Conservation (phyloP, 768 basidiomycete genomes). For the Chalciporus chontae region DNA sequence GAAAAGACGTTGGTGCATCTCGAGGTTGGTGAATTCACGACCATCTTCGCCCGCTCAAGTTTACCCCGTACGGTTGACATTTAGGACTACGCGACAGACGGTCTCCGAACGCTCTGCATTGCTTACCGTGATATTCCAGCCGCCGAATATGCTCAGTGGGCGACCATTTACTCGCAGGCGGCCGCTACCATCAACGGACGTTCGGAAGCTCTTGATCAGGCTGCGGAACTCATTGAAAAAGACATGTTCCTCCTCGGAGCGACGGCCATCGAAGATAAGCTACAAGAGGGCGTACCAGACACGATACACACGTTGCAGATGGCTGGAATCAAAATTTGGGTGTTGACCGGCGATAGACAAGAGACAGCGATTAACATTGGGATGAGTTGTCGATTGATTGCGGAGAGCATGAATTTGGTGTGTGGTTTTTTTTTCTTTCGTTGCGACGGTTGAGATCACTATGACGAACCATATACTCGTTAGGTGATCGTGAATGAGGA, state of each 20-base stretch:
- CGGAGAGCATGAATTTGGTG: slow-evolving; percentile 98
- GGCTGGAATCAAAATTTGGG: slow-evolving; percentile 99
- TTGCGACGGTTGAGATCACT: neutral
- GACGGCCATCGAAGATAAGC: slow-evolving; percentile 97
- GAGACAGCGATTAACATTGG: slow-evolving; percentile 99
- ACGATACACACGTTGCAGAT: slow-evolving; percentile 96
- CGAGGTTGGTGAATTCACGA: slow-evolving; percentile 52
- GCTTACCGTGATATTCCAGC: slow-evolving; percentile 91
- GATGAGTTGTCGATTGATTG: slow-evolving; percentile 93
- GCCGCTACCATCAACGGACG: slow-evolving; percentile 95
- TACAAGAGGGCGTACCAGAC: slow-evolving; percentile 98
- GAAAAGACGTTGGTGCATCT: slow-evolving; percentile 88
- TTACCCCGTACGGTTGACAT: neutral
- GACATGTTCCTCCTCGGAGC: slow-evolving; percentile 92
- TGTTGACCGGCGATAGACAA: slow-evolving; percentile 95
- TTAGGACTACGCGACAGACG: slow-evolving; percentile 95
- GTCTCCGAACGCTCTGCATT: slow-evolving; percentile 93
- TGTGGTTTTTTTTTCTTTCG: too few species aligned
- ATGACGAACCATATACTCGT: too few species aligned
- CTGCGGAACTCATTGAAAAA: slow-evolving; percentile 94
- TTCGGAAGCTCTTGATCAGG: slow-evolving; percentile 89
- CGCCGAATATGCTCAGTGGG: slow-evolving; percentile 89
- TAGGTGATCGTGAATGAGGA: slow-evolving; percentile 96
- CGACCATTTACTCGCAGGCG: slow-evolving; percentile 82
- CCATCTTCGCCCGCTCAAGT: neutral